These are phyloP conservation scores for Colletotrichum karsti DNA, from an alignment of 2,329 filamentous ascomycete genomes.

Conservation along the genomic window DNA sequence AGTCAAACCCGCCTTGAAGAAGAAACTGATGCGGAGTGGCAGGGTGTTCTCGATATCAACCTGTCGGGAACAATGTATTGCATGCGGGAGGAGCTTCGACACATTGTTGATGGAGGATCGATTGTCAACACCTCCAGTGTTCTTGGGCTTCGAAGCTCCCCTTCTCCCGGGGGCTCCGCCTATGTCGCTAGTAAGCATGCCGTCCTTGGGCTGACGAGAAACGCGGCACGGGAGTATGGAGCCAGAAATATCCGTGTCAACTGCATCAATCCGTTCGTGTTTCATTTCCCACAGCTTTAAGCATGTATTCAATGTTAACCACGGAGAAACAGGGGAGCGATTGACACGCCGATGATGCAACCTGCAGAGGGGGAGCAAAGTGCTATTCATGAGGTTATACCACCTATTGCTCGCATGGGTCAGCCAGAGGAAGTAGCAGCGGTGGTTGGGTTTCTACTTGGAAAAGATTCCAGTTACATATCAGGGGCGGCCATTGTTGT, in stretches of 20 bases:
- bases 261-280: conserved; percentile 2
- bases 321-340: background rate
- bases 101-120: conserved; percentile 48
- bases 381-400: too few species aligned
- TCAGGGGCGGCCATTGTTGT: too few species aligned
- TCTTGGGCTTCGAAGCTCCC: background rate
- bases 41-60: conserved; percentile 37
- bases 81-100: conserved; percentile 36
- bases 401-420: too few species aligned
- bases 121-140: conserved; percentile 50
- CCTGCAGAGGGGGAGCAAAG: too few species aligned
- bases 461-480: too few species aligned
- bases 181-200: conserved; percentile 8
- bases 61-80: conserved; percentile 37
- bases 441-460: too few species aligned
- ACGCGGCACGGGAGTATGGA: background rate
- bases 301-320: background rate
- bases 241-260: background rate
- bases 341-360: background rate
- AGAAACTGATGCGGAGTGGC: conserved; percentile 34
- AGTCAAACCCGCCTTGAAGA: conserved; percentile 32
- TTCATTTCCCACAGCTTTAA: too few species aligned
- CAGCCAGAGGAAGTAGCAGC: too few species aligned
- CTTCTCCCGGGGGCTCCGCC: background rate
- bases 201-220: background rate